Conservation (phyloP, 2,329 filamentous ascomycete genomes). For the Aspergillus sp. region DNA sequence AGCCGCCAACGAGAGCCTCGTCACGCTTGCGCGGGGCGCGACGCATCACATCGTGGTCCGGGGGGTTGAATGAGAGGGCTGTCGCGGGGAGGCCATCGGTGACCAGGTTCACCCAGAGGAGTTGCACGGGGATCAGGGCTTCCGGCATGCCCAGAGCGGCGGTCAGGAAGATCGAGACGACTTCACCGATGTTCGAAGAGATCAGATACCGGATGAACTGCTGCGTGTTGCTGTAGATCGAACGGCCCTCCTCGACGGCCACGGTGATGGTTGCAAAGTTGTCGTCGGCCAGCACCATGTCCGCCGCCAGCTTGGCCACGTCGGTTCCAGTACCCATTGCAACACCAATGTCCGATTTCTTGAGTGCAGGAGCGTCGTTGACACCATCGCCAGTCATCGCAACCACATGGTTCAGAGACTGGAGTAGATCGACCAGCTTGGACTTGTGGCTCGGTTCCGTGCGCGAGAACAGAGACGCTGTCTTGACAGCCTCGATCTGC, state of each 20-base stretch:
- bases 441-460: conserved; percentile 95
- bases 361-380: conserved; percentile 93
- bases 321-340: conserved; percentile 98
- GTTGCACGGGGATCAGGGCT: conserved; percentile 90
- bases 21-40: conserved; percentile 84
- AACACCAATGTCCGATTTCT: conserved; percentile 98
- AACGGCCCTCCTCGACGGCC: conserved; percentile 91
- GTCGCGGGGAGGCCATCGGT: conserved; percentile 96
- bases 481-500: conserved; percentile 75
- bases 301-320: conserved; percentile 89
- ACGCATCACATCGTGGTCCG: conserved; percentile 98
- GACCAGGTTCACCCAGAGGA: conserved; percentile 97
- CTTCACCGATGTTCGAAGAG: conserved; percentile 97
- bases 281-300: conserved; percentile 97
- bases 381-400: conserved; percentile 99
- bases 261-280: conserved; percentile 98
- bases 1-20: conserved; percentile 84
- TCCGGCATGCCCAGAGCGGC: conserved; percentile 96
- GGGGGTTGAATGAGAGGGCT: conserved; percentile 92
- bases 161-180: conserved; percentile 97
- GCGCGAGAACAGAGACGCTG: conserved; percentile 85
- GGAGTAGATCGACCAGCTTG: conserved; percentile 92
- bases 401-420: conserved; percentile 86
- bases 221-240: conserved; percentile 99
- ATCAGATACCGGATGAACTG: conserved; percentile 99